Conservation (phyloP, 352 stramenopile species). For the Phytophthora brassicae region DNA sequence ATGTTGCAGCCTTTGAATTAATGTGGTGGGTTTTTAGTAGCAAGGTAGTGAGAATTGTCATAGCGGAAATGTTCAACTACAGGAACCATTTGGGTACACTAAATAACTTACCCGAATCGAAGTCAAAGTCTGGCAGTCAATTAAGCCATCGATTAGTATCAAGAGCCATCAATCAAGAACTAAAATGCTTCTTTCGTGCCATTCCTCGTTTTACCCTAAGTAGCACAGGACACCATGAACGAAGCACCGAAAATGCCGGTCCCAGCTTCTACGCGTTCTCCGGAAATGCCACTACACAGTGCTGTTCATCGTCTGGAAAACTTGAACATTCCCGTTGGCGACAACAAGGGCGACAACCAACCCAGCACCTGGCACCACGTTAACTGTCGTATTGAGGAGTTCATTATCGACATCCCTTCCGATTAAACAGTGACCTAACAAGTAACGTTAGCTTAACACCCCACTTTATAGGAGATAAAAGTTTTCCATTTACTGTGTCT, state of each 20-base stretch:
- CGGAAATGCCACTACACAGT: too few relatives aligned
- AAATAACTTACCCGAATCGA: too few relatives aligned
- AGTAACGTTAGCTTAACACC: background rate
- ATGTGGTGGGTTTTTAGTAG: conserved; percentile 32
- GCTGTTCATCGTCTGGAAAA: too few relatives aligned
- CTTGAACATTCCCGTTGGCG: too few relatives aligned
- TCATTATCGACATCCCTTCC: background rate
- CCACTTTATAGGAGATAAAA: background rate
- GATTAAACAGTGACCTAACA: background rate
- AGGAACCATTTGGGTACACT: conserved; percentile 39
- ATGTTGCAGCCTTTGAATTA: conserved; percentile 23
- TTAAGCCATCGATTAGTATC: too few relatives aligned
- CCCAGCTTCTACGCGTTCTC: too few relatives aligned
- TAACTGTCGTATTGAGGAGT: background rate
- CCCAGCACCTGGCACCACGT: background rate
- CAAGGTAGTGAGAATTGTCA: conserved; percentile 47
- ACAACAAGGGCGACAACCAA: background rate
- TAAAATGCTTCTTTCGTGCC: too few relatives aligned
- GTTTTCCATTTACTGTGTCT: background rate
- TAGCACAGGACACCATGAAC: too few relatives aligned
- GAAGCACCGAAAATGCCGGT: too few relatives aligned
- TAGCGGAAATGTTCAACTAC: conserved; percentile 50
- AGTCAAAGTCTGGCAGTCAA: too few relatives aligned
- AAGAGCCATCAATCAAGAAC: too few relatives aligned
- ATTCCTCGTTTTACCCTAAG: too few relatives aligned